Percentiles rank a stretch among this genome's conserved stretches.
phyloP scores from a whole-genome alignment of 208 protist species.

The Balamuthia mandrillaris region DNA sequence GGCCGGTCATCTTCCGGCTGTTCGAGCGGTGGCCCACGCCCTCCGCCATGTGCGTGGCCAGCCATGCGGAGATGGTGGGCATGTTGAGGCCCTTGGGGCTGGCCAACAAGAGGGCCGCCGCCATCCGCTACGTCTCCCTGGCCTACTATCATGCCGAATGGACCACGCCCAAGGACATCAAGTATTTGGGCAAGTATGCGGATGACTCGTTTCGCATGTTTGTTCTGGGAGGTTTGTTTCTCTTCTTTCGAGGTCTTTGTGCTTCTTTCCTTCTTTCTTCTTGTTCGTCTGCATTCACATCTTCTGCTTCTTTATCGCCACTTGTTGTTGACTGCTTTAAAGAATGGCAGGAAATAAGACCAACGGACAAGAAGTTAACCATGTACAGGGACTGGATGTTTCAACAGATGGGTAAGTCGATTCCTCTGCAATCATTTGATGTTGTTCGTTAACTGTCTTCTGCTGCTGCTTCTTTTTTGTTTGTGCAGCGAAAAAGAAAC shows the following conservation, averaged over 20 bases:
- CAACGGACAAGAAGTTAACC: background rate
- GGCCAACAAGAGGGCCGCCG: background rate
- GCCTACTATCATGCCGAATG: background rate
- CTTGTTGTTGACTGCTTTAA: background rate
- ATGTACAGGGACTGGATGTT: constrained; percentile 14
- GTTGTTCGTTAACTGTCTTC: too few species aligned
- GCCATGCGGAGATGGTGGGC: background rate
- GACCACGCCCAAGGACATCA: background rate
- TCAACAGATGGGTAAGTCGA: too few species aligned
- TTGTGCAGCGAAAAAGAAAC: background rate
- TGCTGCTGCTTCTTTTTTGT: too few species aligned
- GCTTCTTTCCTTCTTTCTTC: background rate
- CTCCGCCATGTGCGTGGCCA: background rate
- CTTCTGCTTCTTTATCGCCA: background rate
- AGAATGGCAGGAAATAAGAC: background rate
- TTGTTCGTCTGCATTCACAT: background rate
- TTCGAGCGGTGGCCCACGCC: background rate
- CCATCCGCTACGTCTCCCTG: background rate
- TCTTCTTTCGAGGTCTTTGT: background rate
- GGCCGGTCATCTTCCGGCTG: background rate
- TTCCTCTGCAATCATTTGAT: too few species aligned
- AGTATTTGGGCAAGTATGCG: constrained; percentile 19
- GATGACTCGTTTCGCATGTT: constrained; percentile 9
- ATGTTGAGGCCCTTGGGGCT: background rate
- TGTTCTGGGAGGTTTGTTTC: background rate